A percentile compares a stretch with the other conserved stretches of the same genome.
These are phyloP conservation scores for Phaeophleospora eucalypticola DNA, from an alignment of 2,329 filamentous ascomycete genomes.

Conservation along the genomic window DNA sequence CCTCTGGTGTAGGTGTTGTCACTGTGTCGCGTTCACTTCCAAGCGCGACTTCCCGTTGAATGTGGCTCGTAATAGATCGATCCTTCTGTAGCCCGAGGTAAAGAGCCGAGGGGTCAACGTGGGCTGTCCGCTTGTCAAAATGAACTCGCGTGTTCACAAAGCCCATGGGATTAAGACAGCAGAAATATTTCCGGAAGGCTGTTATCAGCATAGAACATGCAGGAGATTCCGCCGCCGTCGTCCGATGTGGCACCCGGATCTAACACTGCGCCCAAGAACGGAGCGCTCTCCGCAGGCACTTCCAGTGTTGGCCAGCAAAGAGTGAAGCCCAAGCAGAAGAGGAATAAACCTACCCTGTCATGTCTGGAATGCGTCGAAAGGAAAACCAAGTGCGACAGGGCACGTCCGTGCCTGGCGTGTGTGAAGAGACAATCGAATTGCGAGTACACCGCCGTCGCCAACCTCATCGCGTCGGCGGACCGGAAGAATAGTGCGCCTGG, in stretches of 20 bases:
- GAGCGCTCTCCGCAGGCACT: neutral
- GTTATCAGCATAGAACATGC: neutral
- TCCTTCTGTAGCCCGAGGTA: too few relatives aligned
- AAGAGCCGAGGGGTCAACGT: too few relatives aligned
- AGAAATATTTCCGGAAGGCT: neutral
- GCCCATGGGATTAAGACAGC: too few relatives aligned
- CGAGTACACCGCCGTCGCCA: conserved; percentile 71
- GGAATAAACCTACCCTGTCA: conserved; percentile 77
- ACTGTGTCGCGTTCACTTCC: too few relatives aligned
- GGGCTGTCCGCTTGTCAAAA: too few relatives aligned
- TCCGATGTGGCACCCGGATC: neutral
- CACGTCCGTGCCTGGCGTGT: conserved; percentile 58
- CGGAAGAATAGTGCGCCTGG: conserved; percentile 21
- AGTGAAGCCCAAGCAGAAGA: conserved; percentile 61
- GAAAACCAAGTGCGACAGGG: conserved; percentile 81
- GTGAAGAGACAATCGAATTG: conserved; percentile 74
- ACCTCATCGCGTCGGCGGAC: conserved; percentile 60
- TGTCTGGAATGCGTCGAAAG: conserved; percentile 77
- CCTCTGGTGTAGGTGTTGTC: too few relatives aligned
- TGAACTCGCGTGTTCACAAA: too few relatives aligned
- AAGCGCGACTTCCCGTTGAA: too few relatives aligned
- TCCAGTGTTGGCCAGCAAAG: neutral
- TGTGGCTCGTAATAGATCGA: too few relatives aligned
- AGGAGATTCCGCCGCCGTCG: neutral
- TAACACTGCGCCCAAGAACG: neutral